These are phyloP conservation scores for Piper longum DNA, from an alignment of 164 flowering plant genomes.

Conservation along the genomic window DNA sequence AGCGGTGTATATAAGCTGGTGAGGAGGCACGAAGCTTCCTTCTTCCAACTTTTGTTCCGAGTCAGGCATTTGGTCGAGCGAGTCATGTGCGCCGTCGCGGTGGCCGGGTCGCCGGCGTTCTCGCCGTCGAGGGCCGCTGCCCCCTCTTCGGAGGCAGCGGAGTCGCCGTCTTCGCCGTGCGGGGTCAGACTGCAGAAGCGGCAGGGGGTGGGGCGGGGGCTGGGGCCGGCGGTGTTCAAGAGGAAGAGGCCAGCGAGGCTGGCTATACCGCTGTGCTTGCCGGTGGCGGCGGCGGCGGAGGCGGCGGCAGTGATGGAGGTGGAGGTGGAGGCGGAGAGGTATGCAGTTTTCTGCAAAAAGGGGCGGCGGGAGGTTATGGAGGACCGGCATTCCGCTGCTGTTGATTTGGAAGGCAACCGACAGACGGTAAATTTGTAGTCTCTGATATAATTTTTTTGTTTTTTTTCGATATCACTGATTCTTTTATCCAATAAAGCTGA, in stretches of 20 bases:
- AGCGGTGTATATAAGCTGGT: too few relatives aligned
- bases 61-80: too few relatives aligned
- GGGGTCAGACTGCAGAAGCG: conserved; percentile 27
- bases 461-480: conserved; percentile 1
- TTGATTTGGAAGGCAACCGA: conserved; percentile 43
- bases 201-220: conserved; percentile 8
- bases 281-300: background rate
- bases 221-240: conserved; percentile 22
- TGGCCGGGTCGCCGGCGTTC: conserved; percentile 29
- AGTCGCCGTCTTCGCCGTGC: conserved; percentile 12
- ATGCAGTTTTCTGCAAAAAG: conserved; percentile 62
- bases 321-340: conserved; percentile 45
- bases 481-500: background rate
- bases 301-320: conserved; percentile 8
- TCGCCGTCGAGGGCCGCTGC: conserved; percentile 13
- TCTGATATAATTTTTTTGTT: conserved; percentile 2
- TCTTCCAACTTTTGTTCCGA: too few relatives aligned
- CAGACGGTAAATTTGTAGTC: conserved; percentile 45
- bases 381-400: conserved; percentile 55
- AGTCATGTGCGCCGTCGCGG: conserved; percentile 20
- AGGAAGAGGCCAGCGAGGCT: conserved; percentile 68
- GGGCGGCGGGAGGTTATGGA: conserved; percentile 78
- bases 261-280: conserved; percentile 40
- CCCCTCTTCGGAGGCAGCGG: too few relatives aligned
- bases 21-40: too few relatives aligned